Percentiles rank a stretch among this genome's conserved stretches.
These are phyloP conservation scores for Populus euphratica DNA, from an alignment of 345 rosid species.

Conservation along the genomic window DNA sequence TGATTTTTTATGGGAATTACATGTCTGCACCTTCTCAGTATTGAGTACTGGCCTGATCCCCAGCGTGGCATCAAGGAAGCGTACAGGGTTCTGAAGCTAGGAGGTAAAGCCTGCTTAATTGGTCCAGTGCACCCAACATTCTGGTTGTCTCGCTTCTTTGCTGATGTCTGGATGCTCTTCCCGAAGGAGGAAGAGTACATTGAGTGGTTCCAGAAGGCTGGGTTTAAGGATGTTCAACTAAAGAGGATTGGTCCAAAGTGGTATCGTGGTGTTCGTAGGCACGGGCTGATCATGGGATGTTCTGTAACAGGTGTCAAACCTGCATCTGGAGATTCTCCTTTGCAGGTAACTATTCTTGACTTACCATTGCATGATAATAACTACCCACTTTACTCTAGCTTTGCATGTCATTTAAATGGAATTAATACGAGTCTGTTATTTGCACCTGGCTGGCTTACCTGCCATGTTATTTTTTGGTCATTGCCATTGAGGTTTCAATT, in stretches of 20 bases:
- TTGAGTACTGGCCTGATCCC: constrained; percentile 99
- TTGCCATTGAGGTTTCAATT: background rate
- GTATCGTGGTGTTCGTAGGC: constrained; percentile 98
- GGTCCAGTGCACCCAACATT: constrained; percentile 97
- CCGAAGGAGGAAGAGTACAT: constrained; percentile 99
- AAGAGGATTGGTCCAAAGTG: constrained; percentile 98
- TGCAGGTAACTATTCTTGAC: constrained; percentile 55
- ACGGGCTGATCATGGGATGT: constrained; percentile 98
- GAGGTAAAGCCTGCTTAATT: constrained; percentile 87
- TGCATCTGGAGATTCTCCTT: constrained; percentile 94
- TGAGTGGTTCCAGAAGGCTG: constrained; percentile 92
- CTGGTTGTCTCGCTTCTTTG: constrained; percentile 96
- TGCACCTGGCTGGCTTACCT: background rate
- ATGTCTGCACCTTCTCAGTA: constrained; percentile 42
- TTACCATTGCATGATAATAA: background rate
- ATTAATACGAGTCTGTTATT: background rate
- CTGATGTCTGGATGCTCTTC: constrained; percentile 98
- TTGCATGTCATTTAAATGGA: background rate
- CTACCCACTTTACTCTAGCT: background rate
- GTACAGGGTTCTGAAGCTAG: constrained; percentile 85
- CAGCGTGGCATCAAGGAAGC: constrained; percentile 97
- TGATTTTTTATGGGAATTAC: constrained; percentile 13
- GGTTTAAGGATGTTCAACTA: constrained; percentile 83
- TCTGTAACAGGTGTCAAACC: constrained; percentile 95
- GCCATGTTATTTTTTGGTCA: background rate